These are phyloP conservation scores for Metschnikowia hibisci DNA, from an alignment of 805 yeast species.

Conservation along the genomic window DNA sequence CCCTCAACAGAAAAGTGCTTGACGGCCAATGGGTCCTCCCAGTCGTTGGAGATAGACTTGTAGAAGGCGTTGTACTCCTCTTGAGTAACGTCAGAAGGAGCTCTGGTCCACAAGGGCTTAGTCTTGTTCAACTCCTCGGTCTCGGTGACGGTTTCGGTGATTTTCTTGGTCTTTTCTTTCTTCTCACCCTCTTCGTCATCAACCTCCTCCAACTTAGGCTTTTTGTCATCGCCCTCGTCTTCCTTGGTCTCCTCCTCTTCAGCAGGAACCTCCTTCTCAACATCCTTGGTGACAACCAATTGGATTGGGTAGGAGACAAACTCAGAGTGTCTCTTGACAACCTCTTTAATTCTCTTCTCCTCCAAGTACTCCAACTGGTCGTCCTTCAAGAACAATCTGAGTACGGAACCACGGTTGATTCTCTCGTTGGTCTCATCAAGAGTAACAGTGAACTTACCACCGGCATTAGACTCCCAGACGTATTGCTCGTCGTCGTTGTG, in stretches of 20 bases:
- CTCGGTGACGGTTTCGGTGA: slow-evolving; percentile 91
- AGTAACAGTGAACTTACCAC: slow-evolving; percentile 97
- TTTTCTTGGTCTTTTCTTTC: slow-evolving; percentile 76
- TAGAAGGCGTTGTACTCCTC: slow-evolving; percentile 99
- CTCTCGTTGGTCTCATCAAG: slow-evolving; percentile 83
- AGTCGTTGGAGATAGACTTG: slow-evolving; percentile 98
- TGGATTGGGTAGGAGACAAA: slow-evolving; percentile 99
- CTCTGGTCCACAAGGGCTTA: slow-evolving; percentile 99
- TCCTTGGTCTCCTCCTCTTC: slow-evolving; percentile 58
- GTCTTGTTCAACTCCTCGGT: slow-evolving; percentile 98
- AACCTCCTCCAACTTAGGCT: slow-evolving; percentile 68
- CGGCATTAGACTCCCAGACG: slow-evolving; percentile 99
- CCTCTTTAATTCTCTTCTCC: slow-evolving; percentile 99
- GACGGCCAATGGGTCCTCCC: slow-evolving; percentile 99
- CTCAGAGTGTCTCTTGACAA: slow-evolving; percentile 98
- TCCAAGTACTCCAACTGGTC: slow-evolving; percentile 98
- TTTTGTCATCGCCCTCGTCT: slow-evolving; percentile 52
- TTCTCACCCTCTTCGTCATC: slow-evolving; percentile 61
- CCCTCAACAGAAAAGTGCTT: slow-evolving; percentile 99
- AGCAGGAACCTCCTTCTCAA: slow-evolving; percentile 93
- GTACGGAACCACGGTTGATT: slow-evolving; percentile 90
- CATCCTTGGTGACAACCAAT: slow-evolving; percentile 96
- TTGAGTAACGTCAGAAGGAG: slow-evolving; percentile 94
- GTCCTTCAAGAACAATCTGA: slow-evolving; percentile 95
- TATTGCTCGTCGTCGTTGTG: slow-evolving; percentile 99